Percentiles rank a stretch among this genome's conserved stretches.
These are phyloP conservation scores for Thyridium curvatum DNA, from an alignment of 2,329 filamentous ascomycete species.

Conservation along the genomic window DNA sequence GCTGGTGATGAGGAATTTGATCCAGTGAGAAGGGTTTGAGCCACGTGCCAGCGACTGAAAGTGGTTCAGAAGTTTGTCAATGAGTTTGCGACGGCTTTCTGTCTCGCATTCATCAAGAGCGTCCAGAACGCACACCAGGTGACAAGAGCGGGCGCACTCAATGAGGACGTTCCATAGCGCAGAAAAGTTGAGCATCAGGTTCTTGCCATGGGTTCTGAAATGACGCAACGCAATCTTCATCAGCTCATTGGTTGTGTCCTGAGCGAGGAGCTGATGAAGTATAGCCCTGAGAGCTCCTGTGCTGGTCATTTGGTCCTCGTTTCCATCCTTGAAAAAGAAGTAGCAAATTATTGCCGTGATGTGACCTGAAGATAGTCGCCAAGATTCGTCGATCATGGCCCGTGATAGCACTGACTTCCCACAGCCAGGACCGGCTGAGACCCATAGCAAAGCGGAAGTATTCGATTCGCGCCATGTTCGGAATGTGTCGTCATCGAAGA, in stretches of 20 bases:
- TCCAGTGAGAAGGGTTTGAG: conserved; percentile 2
- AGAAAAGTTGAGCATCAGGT: conserved; percentile 6
- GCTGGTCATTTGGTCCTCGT: conserved; percentile 11
- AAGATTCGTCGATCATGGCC: conserved; percentile 18
- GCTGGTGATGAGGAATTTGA: conserved; percentile 25
- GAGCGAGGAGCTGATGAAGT: conserved; percentile 19
- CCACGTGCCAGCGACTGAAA: conserved; percentile 5
- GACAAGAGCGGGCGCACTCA: conserved; percentile 1
- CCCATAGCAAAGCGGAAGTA: conserved; percentile 18
- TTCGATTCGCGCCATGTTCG: conserved; percentile 16
- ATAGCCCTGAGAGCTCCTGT: conserved; percentile 14
- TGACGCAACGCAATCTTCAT: conserved; percentile 5
- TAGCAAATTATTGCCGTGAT: conserved; percentile 19
- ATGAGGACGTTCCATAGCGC: conserved; percentile 12
- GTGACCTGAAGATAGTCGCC: conserved; percentile 10
- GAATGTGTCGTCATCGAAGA: conserved; percentile 18
- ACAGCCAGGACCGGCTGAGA: conserved; percentile 23
- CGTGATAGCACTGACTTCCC: conserved; percentile 24
- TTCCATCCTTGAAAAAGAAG: conserved; percentile 27
- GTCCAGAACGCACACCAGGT: conserved; percentile 19
- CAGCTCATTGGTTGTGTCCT: conserved; percentile 4
- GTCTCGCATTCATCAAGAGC: conserved; percentile 23
- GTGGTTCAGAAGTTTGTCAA: conserved; percentile 5
- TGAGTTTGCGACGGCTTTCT: conserved; percentile 7
- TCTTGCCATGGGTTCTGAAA: conserved; percentile 4